These are phyloP conservation scores for Aphanomyces invadans DNA, from an alignment of 352 stramenopile genomes.

Conservation along the genomic window DNA sequence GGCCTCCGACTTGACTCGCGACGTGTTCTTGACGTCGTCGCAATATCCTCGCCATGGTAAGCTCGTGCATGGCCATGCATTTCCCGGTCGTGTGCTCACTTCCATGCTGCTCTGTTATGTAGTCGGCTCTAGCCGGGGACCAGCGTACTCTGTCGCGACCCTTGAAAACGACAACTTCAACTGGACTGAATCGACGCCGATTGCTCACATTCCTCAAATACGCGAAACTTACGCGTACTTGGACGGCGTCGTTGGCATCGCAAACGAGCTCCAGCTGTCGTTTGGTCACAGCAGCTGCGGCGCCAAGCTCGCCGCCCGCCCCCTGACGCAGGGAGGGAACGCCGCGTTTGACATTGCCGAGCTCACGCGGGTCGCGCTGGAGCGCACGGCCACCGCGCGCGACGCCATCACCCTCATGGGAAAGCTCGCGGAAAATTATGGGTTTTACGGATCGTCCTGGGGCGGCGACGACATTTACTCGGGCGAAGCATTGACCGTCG, in stretches of 20 bases:
- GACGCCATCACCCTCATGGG: constrained; percentile 90
- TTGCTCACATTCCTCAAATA: constrained; percentile 61
- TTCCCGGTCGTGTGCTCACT: background rate
- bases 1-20: constrained; percentile 32
- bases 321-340: constrained; percentile 51
- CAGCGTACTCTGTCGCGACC: constrained; percentile 49
- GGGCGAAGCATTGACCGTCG: constrained; percentile 86
- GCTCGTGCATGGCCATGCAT: too few relatives aligned
- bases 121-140: constrained; percentile 53
- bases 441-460: constrained; percentile 88
- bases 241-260: constrained; percentile 68
- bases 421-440: constrained; percentile 61
- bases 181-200: constrained; percentile 47
- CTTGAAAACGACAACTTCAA: constrained; percentile 61
- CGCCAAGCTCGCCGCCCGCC: constrained; percentile 52
- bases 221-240: constrained; percentile 67
- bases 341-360: constrained; percentile 85
- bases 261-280: constrained; percentile 74
- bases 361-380: constrained; percentile 83
- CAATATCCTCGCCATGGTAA: constrained; percentile 75
- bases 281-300: constrained; percentile 79
- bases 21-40: constrained; percentile 49
- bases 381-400: constrained; percentile 70
- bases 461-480: constrained; percentile 55
- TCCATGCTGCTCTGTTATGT: background rate